Evolutionary conservation across 2,329 filamentous ascomycete species (phyloP), one percentile per base, ranked within the genome.

Genomic region (Juglanconis oblonga): DNA sequence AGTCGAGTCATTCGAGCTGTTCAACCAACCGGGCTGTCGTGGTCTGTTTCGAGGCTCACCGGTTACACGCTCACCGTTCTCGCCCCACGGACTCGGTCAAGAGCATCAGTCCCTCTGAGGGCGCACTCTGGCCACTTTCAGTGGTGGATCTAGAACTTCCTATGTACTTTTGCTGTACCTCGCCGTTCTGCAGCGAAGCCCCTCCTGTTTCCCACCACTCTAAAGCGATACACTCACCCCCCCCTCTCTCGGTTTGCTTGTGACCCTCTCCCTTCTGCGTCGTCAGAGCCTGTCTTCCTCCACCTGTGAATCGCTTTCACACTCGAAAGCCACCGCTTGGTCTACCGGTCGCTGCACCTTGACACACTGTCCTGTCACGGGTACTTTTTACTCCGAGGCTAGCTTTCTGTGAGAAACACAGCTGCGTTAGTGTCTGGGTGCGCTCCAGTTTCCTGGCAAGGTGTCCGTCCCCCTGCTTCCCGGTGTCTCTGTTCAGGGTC

Each of bases 401-500:
- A 51, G 51, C 50, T 55, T 55, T 35, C 24, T 53, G 57, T 57
- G 53, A 60, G 54, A 52, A 45, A 60, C 40, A 49, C 45, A 58
- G 55, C 38, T 52, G 51, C 36, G 57, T 45, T 51, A 55, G 48
- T 17, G 42, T 32, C 48, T 59, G 53, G 29, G 36, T 58, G 53
- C 52, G 38, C 49, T 40, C 24, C 42, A 45, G 49, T 44, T 35
- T 53, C 58, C 50, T 47, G 48, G 44, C 29, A 45, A 52, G 49
- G 58, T 50, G 47, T 51, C 24, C 52, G 17, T 55, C 48, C 50
- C 55, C 50, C 58, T 59, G 58, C 60, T 65, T 45, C 45, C 58
- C 58, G 57, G 53, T 62, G 62, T 61, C 59, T 62, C 57, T 57
- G 55, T 49, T 61, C 60, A 57, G 63, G 52, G 47, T 14, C 42